A percentile compares a stretch with the other conserved stretches of the same genome.
Conservation (phyloP, 345 rosid species). For the Moricandia arvensis region DNA sequence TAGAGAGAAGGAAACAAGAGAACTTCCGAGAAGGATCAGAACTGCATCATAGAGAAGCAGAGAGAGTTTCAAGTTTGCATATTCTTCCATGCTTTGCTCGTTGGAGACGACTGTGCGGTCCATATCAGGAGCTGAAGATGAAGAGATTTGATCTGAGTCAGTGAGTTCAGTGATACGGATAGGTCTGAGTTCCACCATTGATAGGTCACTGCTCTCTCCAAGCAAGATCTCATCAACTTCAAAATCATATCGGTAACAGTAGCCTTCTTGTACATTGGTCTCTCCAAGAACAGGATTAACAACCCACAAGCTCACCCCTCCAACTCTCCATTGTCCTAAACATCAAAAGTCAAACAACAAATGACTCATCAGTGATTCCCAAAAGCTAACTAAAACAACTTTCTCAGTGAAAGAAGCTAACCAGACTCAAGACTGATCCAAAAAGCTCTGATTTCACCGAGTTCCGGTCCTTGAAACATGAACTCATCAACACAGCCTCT, state of each 20-base stretch:
- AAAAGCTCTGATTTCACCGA: slow-evolving; percentile 59
- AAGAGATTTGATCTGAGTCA: slow-evolving; percentile 32
- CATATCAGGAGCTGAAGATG: slow-evolving; percentile 38
- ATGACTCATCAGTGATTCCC: background rate
- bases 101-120: slow-evolving; percentile 42
- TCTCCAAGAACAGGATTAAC: slow-evolving; percentile 32
- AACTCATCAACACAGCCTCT: slow-evolving; percentile 77
- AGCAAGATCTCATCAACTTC: slow-evolving; percentile 61
- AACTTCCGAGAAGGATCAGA: slow-evolving; percentile 53
- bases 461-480: slow-evolving; percentile 55
- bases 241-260: slow-evolving; percentile 54
- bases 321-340: slow-evolving; percentile 93
- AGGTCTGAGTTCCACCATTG: slow-evolving; percentile 78
- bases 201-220: slow-evolving; percentile 61
- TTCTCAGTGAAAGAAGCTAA: slow-evolving; percentile 32
- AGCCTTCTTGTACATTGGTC: slow-evolving; percentile 25
- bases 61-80: slow-evolving; percentile 73
- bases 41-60: slow-evolving; percentile 46
- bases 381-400: background rate
- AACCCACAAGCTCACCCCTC: slow-evolving; percentile 45
- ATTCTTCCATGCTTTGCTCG: slow-evolving; percentile 85
- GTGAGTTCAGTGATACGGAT: slow-evolving; percentile 41
- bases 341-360: background rate
- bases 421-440: slow-evolving; percentile 89
- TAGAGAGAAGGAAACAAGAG: slow-evolving; percentile 39